phyloP scores from a whole-genome alignment of 257 asterid genomes.

The Jacaranda mimosifolia region DNA sequence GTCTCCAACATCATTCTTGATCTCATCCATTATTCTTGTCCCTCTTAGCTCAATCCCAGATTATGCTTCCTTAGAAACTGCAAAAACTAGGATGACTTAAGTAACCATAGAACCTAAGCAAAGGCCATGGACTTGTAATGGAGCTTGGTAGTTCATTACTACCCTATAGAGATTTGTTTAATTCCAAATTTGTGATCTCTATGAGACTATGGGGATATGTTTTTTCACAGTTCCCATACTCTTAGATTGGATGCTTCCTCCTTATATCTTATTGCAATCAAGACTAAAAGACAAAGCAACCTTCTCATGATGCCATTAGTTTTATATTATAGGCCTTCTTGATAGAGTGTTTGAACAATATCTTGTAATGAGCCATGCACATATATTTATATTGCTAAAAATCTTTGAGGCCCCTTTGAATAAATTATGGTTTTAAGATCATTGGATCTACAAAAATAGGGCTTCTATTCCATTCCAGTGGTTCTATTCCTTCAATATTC shows the following conservation, averaged over 20 bases:
- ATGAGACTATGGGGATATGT: conserved; percentile 60
- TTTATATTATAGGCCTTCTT: neutral
- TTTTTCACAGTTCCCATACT: conserved; percentile 46
- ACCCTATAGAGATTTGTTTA: conserved; percentile 30
- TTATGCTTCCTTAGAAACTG: conserved; percentile 12
- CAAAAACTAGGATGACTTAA: conserved; percentile 19
- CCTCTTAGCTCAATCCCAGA: neutral
- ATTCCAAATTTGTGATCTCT: conserved; percentile 68
- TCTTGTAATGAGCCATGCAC: conserved; percentile 41
- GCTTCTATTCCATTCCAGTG: conserved; percentile 50
- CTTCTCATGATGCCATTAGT: conserved; percentile 48
- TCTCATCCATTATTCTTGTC: conserved; percentile 51
- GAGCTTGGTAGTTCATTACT: conserved; percentile 27
- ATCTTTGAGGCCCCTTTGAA: neutral
- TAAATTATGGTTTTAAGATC: conserved; percentile 31
- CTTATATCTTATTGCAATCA: conserved; percentile 49
- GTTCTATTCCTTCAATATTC: conserved; percentile 48
- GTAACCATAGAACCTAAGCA: conserved; percentile 42
- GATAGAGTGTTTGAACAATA: conserved; percentile 51
- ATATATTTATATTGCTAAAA: conserved; percentile 7
- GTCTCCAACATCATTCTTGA: conserved; percentile 52
- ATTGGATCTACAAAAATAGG: conserved; percentile 47
- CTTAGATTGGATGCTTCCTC: conserved; percentile 48
- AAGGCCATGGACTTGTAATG: conserved; percentile 46
- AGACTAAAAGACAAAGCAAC: conserved; percentile 70